Base-by-base conservation (phyloP, 345 rosid species). In the Populus alba region DNA sequence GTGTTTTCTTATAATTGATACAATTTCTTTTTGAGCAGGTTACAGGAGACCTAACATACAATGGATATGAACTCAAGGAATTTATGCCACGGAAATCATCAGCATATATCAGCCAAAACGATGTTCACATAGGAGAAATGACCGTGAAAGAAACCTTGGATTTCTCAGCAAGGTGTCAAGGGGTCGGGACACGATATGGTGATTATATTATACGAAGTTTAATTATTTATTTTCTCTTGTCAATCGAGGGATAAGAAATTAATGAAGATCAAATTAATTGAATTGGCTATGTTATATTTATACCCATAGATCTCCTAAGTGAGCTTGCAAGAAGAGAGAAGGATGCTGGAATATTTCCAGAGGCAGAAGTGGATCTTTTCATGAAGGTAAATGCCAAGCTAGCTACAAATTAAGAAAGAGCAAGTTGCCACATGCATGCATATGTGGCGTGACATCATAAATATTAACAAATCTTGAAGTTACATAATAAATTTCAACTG, bases 101-200 rank as follows among this genome's bases (percentile, higher is more conserved):
- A 4, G 99, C 98, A 1, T 95, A 92, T 68, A 93, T 95, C 70
- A 91, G 99, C 75, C 99, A 93, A 83, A 92, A 93, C 63, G 99
- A 95, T 81, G 94, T 91, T 82, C 99, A 95, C 77, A 80, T 89
- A 5, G 99, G 96, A 78, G 92, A 86, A 23, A 83, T 95, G 98
- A 95, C 98, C 0, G 98, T 95, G 10, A 92, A 88, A 87, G 99
- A 95, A 84, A 95, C 98, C 17, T 81, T 95, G 1, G 98, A 95
- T 83, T 95, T 95, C 84, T 95, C 98, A 3, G 97, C 98, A 16
- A 88, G 97, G 66, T 95, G 99, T 74, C 97, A 87, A 80, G 99
- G 99, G 16, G 92, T 92, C 62, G 99, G 99, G 12, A 86, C 88
- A 18, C 83, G 99, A 91, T 88, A 90, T 55, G 99, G 99, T 95